A percentile compares a stretch with the other conserved stretches of the same genome.
phyloP scores from a whole-genome alignment of 139 green algal genomes.

The Astrephomene gubernaculifera region DNA sequence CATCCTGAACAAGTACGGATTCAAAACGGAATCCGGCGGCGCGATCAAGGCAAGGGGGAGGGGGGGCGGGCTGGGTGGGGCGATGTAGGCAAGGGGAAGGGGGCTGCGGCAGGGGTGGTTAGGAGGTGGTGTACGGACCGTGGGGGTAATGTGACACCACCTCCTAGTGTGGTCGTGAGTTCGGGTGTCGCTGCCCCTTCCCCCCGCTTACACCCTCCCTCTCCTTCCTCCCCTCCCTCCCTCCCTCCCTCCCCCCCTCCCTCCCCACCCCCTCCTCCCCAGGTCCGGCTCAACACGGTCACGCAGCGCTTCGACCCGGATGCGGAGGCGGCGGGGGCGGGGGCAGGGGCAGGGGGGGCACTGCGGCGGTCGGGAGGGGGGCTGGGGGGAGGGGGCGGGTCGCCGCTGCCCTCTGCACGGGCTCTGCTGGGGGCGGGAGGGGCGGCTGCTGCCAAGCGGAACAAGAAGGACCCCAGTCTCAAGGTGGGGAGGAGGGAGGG shows the following conservation, averaged over 20 bases:
- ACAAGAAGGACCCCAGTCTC: conserved; percentile 39
- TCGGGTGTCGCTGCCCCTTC: too few species aligned
- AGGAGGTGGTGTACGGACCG: too few species aligned
- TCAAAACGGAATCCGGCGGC: conserved; percentile 63
- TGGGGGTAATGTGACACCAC: too few species aligned
- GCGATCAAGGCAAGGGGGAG: conserved; percentile 64
- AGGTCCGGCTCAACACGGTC: conserved; percentile 48
- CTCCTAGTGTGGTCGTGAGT: too few species aligned
- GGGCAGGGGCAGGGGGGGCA: not conserved
- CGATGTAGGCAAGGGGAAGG: too few species aligned
- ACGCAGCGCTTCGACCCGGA: conserved; percentile 41
- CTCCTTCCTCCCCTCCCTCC: not conserved
- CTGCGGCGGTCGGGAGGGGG: not conserved
- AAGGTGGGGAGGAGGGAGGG: conserved; percentile 25
- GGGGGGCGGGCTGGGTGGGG: not conserved
- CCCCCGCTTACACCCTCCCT: not conserved
- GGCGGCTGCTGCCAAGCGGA: not conserved
- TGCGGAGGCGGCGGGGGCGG: not conserved
- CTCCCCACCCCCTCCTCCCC: not conserved
- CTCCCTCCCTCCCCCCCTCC: not conserved
- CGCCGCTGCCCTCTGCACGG: not conserved
- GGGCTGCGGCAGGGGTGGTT: too few species aligned
- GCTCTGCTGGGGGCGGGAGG: not conserved
- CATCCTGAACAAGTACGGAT: conserved; percentile 73
- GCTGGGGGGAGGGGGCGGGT: too few species aligned